These are phyloP conservation scores for Jamesozyma spencerorum DNA, from an alignment of 805 yeast genomes.

Conservation along the genomic window DNA sequence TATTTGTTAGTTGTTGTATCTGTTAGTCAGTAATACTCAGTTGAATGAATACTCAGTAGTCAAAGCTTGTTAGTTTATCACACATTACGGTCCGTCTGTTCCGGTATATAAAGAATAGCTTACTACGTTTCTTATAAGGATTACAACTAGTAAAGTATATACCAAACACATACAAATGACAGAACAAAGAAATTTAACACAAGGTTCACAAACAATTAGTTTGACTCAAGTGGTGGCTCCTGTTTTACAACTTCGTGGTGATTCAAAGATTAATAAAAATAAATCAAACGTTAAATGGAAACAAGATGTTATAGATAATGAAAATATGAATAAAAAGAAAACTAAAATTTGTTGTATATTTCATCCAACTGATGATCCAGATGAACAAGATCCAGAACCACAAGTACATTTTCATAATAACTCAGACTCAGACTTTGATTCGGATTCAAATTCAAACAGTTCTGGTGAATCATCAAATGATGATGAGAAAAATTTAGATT, in stretches of 20 bases:
- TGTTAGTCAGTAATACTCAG: too few relatives aligned
- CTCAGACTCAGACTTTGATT: slow-evolving; percentile 17
- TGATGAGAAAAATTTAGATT: slow-evolving; percentile 27
- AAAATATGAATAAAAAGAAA: slow-evolving; percentile 77
- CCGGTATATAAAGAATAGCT: too few relatives aligned
- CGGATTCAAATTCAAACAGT: slow-evolving; percentile 15
- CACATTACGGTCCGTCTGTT: too few relatives aligned
- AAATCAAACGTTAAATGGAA: slow-evolving; percentile 64
- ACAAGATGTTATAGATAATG: slow-evolving; percentile 83
- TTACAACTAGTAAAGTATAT: too few relatives aligned
- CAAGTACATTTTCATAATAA: slow-evolving; percentile 5
- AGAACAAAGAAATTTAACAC: slow-evolving; percentile 1
- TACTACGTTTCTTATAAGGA: too few relatives aligned
- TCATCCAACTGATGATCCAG: slow-evolving; percentile 47
- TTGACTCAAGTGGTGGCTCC: slow-evolving; percentile 13
- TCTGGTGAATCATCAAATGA: slow-evolving; percentile 35
- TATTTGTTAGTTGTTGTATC: too few relatives aligned
- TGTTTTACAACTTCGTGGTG: slow-evolving; percentile 22
- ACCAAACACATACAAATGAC: neutral
- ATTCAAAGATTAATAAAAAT: slow-evolving; percentile 14
- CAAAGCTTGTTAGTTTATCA: too few relatives aligned
- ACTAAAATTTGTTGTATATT: slow-evolving; percentile 85
- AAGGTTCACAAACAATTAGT: slow-evolving; percentile 18
- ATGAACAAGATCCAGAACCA: slow-evolving; percentile 6
- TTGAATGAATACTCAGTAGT: too few relatives aligned